Base-by-base conservation (phyloP, 2,329 filamentous ascomycete species). In the Microsporum audouinii region DNA sequence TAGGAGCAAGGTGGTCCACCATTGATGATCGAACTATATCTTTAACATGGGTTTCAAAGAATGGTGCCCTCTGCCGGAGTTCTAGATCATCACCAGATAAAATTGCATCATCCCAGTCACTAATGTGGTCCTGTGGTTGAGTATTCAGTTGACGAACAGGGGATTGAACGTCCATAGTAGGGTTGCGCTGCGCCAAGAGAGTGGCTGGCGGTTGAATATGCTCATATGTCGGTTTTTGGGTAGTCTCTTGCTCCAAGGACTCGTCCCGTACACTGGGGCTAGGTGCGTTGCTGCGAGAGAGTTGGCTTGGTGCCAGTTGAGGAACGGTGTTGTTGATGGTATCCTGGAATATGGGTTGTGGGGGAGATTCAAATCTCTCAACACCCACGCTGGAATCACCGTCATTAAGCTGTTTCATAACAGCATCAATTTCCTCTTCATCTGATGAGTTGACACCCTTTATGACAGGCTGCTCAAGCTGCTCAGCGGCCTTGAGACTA, bases 1-100 rank as follows among this genome's bases (percentile, higher is more conserved):
- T 77, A 38, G 94, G 92, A 62, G 84, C 84, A 5, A 99, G 80
- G 45, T 88, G 86, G 64, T 86, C 83, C 59, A 90, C 84, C 58
- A 99, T 76, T 2, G 94, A 79, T 56, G 83, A 84, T 59, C 88
- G 88, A 65, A 99, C 88, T 65, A 97, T 76, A 58, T 90, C 85
- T 70, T 96, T 91, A 64, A 99, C 89, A 69, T 89, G 91, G 55
- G 84, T 87, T 69, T 97, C 91, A 69, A 97, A 96, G 80, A 96
- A 97, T 55, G 84, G 83, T 65, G 88, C 89, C 56, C 91, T 85
- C 59, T 86, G 85, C 65, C 88, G 84, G 61, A 97, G 79, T 73
- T 95, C 96, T 58, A 85, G 83, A 62, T 95, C 89, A 68, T 95
- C 89, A 38, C 87, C 86, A 17, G 89, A 88, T 7, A 88, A 87